A percentile compares a stretch with the other conserved stretches of the same genome.
Conservation (phyloP, 1,284 basidiomycete species). For the Leccinum fallax region DNA sequence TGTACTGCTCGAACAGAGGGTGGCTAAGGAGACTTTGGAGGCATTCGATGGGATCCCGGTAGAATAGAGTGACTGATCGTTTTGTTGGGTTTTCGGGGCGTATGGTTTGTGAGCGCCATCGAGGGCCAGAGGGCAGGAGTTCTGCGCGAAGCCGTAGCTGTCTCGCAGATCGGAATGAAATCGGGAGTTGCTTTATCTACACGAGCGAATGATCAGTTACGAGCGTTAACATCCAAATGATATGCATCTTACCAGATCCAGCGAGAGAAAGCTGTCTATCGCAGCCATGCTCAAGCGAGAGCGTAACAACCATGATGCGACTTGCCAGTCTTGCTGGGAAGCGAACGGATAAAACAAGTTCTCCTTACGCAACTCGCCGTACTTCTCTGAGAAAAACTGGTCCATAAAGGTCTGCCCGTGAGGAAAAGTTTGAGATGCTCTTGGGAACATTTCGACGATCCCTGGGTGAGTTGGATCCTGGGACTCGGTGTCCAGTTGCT, state of each 20-base stretch:
- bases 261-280: background rate
- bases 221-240: background rate
- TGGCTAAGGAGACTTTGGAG: background rate
- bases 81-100: background rate
- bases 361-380: background rate
- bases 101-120: background rate
- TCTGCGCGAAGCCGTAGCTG: background rate
- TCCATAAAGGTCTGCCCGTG: conserved; percentile 5
- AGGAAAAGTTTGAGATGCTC: background rate
- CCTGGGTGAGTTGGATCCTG: background rate
- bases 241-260: background rate
- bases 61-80: background rate
- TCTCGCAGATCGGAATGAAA: background rate
- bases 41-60: background rate
- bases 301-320: background rate
- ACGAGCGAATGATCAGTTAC: background rate
- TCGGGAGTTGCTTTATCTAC: background rate
- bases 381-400: conserved; percentile 1
- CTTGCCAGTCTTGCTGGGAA: conserved; percentile 6
- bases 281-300: background rate
- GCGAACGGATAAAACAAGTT: conserved; percentile 6
- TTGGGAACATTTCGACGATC: background rate
- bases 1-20: background rate
- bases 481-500: background rate
- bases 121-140: background rate